Evolutionary conservation across 2,329 filamentous ascomycete species (phyloP).

Genomic region (Apiospora sp.): DNA sequence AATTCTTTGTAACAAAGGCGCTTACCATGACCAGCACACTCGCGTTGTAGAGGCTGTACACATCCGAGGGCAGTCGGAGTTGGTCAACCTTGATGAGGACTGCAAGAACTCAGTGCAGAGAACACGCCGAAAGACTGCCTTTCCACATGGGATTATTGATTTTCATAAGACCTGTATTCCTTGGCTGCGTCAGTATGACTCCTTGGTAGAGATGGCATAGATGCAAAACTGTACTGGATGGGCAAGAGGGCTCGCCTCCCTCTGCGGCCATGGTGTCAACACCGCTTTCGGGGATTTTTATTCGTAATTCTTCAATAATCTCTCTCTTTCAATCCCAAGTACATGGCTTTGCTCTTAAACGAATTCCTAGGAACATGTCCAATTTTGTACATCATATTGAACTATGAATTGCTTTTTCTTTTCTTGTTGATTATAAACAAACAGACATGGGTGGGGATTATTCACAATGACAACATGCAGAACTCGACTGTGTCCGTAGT

Average conservation of each 20-base stretch:
- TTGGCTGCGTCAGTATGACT: not conserved
- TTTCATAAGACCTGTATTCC: not conserved
- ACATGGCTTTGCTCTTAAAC: too few species aligned
- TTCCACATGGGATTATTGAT: not conserved
- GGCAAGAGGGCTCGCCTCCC: not conserved
- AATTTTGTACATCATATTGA: too few species aligned
- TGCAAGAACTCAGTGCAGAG: not conserved
- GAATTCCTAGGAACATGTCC: too few species aligned
- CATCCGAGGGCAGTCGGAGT: not conserved
- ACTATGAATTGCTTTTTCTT: too few species aligned
- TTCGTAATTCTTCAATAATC: not conserved
- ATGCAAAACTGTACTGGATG: not conserved
- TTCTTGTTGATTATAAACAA: too few species aligned
- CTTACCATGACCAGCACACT: too few species aligned
- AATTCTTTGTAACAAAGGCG: too few species aligned
- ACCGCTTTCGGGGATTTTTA: not conserved
- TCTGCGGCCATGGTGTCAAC: not conserved
- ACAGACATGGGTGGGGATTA: too few species aligned
- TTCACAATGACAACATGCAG: too few species aligned
- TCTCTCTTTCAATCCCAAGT: not conserved
- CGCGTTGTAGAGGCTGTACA: too few species aligned
- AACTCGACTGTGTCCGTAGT: too few species aligned
- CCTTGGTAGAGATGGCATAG: too few species aligned
- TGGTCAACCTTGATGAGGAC: not conserved
- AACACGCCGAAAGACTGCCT: not conserved